phyloP scores from a whole-genome alignment of 352 stramenopile genomes.

The Elongisporangium senticosum region DNA sequence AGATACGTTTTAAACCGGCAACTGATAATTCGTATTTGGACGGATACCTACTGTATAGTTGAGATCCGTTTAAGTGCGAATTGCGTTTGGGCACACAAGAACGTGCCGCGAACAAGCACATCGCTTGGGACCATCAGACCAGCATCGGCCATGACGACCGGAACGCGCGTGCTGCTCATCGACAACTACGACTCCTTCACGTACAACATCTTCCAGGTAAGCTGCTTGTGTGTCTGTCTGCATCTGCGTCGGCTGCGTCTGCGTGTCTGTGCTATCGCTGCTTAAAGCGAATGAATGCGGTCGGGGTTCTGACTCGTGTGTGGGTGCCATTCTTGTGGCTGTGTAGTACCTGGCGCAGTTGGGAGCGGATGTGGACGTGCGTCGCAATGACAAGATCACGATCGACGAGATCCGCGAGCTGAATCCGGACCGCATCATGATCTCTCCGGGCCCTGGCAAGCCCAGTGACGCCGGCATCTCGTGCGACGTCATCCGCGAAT shows the following conservation, averaged over 20 bases:
- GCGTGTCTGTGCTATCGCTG: neutral
- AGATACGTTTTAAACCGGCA: too few relatives aligned
- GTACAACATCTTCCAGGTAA: slow-evolving; percentile 87
- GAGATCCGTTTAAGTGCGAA: neutral
- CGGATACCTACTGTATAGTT: neutral
- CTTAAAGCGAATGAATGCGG: neutral
- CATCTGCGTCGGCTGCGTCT: neutral
- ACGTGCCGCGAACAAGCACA: neutral
- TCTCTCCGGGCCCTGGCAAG: slow-evolving; percentile 80
- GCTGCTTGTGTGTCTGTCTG: neutral
- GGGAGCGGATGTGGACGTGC: slow-evolving; percentile 71
- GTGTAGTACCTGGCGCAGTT: slow-evolving; percentile 80
- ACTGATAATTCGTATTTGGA: too few relatives aligned
- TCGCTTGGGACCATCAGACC: neutral
- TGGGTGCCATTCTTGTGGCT: slow-evolving; percentile 4
- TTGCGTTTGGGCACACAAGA: neutral
- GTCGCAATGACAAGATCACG: slow-evolving; percentile 82
- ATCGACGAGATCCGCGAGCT: slow-evolving; percentile 71
- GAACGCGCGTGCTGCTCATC: slow-evolving; percentile 76
- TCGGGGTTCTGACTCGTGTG: neutral
- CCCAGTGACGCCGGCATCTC: slow-evolving; percentile 80
- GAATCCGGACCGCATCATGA: slow-evolving; percentile 82
- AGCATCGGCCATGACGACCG: neutral
- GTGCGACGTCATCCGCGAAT: slow-evolving; percentile 77
- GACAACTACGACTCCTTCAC: slow-evolving; percentile 91